phyloP scores from a whole-genome alignment of 164 flowering plant species.

The Berberis thunbergii region DNA sequence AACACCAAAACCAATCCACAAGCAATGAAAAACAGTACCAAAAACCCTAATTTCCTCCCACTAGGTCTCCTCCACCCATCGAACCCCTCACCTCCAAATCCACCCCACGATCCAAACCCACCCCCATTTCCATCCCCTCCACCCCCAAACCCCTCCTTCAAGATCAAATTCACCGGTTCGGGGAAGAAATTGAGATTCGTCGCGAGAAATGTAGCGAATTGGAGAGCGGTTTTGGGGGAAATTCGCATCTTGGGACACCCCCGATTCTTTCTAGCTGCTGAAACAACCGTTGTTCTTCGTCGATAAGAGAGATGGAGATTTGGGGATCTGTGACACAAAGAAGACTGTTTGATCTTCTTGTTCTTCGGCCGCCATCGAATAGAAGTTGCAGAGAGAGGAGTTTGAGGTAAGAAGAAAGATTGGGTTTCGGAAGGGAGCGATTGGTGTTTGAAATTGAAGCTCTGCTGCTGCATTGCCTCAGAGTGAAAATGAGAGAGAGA shows the following conservation, averaged over 20 bases:
- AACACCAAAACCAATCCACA: too few relatives aligned
- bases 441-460: too few relatives aligned
- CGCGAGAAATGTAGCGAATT: conserved; percentile 26
- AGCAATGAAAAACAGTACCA: too few relatives aligned
- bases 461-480: too few relatives aligned
- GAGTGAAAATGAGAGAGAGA: too few relatives aligned
- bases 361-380: too few relatives aligned
- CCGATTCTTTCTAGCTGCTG: conserved; percentile 9
- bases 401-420: too few relatives aligned
- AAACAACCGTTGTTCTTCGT: neutral
- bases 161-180: conserved; percentile 33
- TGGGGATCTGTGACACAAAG: neutral
- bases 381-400: too few relatives aligned
- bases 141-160: conserved; percentile 28
- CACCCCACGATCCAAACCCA: conserved; percentile 23
- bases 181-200: conserved; percentile 41
- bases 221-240: conserved; percentile 14
- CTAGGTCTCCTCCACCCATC: too few relatives aligned
- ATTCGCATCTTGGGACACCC: conserved; percentile 23
- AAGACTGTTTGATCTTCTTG: neutral
- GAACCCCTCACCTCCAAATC: conserved; percentile 4
- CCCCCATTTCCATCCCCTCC: conserved; percentile 18
- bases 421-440: too few relatives aligned
- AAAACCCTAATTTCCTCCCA: too few relatives aligned
- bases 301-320: too few relatives aligned